phyloP scores from a whole-genome alignment of 306 rosid species.

The Malus sieversii region DNA sequence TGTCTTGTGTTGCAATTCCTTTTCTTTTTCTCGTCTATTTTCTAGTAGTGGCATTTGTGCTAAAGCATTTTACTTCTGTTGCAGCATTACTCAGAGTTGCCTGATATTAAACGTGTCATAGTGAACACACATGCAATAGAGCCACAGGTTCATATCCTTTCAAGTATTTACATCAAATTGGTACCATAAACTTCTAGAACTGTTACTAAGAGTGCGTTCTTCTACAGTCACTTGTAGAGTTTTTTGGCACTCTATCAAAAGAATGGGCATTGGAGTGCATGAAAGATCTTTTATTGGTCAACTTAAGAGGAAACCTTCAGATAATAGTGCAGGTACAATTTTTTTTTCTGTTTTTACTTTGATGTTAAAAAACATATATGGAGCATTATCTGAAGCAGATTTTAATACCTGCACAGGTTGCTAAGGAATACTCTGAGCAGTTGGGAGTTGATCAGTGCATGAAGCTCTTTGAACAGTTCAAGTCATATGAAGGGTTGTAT shows the following conservation, averaged over 20 bases:
- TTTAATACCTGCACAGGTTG: slow-evolving; percentile 50
- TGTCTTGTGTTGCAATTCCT: slow-evolving; percentile 13
- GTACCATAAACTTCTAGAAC: slow-evolving; percentile 2
- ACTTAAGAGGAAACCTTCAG: slow-evolving; percentile 97
- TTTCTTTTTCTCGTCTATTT: background rate
- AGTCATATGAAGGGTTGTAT: slow-evolving; percentile 94
- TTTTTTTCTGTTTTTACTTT: background rate
- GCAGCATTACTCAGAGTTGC: slow-evolving; percentile 99
- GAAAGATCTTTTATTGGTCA: slow-evolving; percentile 96
- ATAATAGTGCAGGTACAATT: slow-evolving; percentile 80
- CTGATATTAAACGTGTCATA: slow-evolving; percentile 93
- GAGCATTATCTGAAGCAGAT: slow-evolving; percentile 14
- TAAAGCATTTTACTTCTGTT: slow-evolving; percentile 23
- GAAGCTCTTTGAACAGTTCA: slow-evolving; percentile 94
- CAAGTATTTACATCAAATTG: slow-evolving; percentile 10
- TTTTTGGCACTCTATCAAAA: slow-evolving; percentile 83
- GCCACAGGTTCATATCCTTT: slow-evolving; percentile 65
- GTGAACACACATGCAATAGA: slow-evolving; percentile 98
- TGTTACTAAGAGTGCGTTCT: slow-evolving; percentile 15
- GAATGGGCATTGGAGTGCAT: slow-evolving; percentile 99
- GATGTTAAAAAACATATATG: slow-evolving; percentile 4
- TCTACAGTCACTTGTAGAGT: slow-evolving; percentile 89
- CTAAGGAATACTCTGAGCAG: slow-evolving; percentile 97
- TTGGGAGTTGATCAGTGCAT: slow-evolving; percentile 90
- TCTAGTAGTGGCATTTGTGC: background rate